A percentile compares a stretch with the other conserved stretches of the same genome.
phyloP scores from a whole-genome alignment of 2,329 filamentous ascomycete species.

The Xylaria sp. region DNA sequence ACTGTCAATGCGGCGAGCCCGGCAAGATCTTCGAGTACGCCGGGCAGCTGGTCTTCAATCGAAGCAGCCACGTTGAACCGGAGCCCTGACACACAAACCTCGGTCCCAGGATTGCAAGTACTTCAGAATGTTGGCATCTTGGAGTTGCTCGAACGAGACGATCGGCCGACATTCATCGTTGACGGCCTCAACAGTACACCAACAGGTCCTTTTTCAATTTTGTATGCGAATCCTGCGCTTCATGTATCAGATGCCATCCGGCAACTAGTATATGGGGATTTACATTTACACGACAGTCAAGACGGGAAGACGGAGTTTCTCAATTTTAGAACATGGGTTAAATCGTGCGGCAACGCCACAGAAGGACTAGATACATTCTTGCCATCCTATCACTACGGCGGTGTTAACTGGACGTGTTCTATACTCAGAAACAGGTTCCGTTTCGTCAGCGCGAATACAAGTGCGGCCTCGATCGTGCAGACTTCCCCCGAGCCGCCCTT shows the following conservation, averaged over 20 bases:
- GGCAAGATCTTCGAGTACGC: constrained; percentile 60
- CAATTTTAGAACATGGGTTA: constrained; percentile 76
- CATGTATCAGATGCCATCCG: constrained; percentile 65
- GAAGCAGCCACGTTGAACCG: constrained; percentile 61
- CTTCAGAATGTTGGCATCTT: constrained; percentile 73
- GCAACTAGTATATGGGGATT: constrained; percentile 64
- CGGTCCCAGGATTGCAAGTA: constrained; percentile 60
- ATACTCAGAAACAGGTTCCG: constrained; percentile 75
- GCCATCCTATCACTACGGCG: constrained; percentile 69
- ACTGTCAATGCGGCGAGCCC: constrained; percentile 61
- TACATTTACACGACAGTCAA: constrained; percentile 53
- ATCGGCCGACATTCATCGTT: constrained; percentile 79
- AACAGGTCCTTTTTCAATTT: constrained; percentile 63
- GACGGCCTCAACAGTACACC: constrained; percentile 68
- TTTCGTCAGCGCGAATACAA: constrained; percentile 69
- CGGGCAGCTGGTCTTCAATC: constrained; percentile 63
- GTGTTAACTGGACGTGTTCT: constrained; percentile 74
- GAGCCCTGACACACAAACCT: constrained; percentile 62
- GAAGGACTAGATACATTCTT: constrained; percentile 63
- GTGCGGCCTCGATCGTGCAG: constrained; percentile 51
- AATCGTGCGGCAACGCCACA: constrained; percentile 63
- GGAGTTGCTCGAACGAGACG: constrained; percentile 80
- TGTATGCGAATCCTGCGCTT: constrained; percentile 76
- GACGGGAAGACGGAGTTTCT: constrained; percentile 60
- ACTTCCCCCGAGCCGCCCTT: constrained; percentile 52